A percentile compares a stretch with the other conserved stretches of the same genome.
phyloP scores from a whole-genome alignment of 2,329 filamentous ascomycete species.

The Fusarium coicis region DNA sequence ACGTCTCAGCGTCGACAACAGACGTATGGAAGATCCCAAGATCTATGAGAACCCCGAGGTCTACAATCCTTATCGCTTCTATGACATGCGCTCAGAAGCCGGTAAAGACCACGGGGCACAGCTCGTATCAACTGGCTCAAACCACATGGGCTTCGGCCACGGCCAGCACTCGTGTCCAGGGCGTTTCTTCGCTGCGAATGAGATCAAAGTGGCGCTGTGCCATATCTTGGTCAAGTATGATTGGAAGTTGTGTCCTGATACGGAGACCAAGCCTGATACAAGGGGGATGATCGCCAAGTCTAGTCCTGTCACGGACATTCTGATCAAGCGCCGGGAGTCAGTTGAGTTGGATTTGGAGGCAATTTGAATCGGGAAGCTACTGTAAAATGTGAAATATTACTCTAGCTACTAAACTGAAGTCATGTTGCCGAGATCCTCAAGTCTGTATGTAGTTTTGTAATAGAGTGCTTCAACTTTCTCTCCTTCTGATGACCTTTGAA shows the following conservation, averaged over 20 bases:
- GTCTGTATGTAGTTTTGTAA: neutral
- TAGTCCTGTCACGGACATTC: neutral
- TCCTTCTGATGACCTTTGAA: rapidly evolving
- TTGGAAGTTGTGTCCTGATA: neutral
- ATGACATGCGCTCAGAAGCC: neutral
- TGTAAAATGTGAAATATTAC: rapidly evolving
- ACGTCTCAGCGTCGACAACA: neutral
- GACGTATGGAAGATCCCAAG: neutral
- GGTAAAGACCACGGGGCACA: neutral
- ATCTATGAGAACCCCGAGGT: neutral
- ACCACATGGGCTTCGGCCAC: neutral
- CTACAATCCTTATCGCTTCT: neutral
- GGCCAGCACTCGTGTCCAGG: neutral
- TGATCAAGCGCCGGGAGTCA: neutral
- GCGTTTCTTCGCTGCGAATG: neutral
- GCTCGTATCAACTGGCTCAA: neutral
- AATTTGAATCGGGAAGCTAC: neutral
- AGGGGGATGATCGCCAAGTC: neutral
- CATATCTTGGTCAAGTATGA: constrained; percentile 10
- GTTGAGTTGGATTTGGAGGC: neutral
- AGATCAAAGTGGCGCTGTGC: neutral
- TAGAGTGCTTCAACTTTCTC: rapidly evolving
- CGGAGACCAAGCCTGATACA: neutral
- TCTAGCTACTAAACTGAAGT: no score
- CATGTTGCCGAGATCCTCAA: rapidly evolving